Conservation (phyloP, 2,329 filamentous ascomycete species). For the Endoconidiophora polonica region DNA sequence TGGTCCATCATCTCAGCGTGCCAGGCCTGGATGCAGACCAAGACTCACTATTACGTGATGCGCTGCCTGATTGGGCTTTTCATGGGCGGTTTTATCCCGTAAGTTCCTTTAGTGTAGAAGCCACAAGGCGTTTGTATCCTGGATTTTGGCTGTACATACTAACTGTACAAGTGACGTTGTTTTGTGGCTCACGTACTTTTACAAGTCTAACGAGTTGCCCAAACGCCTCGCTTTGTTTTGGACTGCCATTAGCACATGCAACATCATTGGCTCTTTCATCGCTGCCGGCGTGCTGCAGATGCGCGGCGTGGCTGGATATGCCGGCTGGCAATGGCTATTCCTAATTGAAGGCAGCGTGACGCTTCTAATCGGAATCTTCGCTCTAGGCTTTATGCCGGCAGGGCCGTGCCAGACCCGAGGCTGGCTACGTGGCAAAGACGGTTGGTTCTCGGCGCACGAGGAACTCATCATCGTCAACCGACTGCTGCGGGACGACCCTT, state of each 20-base stretch:
- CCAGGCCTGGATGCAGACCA: slow-evolving; percentile 23
- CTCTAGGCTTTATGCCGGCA: slow-evolving; percentile 29
- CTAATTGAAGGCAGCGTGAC: slow-evolving; percentile 18
- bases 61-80: slow-evolving; percentile 29
- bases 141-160: neutral
- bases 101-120: slow-evolving; percentile 14
- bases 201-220: slow-evolving; percentile 19
- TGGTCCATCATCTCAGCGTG: slow-evolving; percentile 26
- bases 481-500: slow-evolving; percentile 41
- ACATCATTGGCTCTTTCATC: slow-evolving; percentile 28
- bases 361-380: slow-evolving; percentile 26
- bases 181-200: slow-evolving; percentile 21
- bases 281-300: slow-evolving; percentile 24
- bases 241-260: slow-evolving; percentile 17
- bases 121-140: neutral
- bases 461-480: slow-evolving; percentile 47
- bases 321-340: slow-evolving; percentile 25
- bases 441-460: slow-evolving; percentile 45
- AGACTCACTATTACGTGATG: slow-evolving; percentile 24
- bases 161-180: slow-evolving; percentile 16
- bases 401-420: slow-evolving; percentile 33
- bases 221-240: slow-evolving; percentile 20
- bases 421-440: slow-evolving; percentile 39
- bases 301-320: slow-evolving; percentile 22
- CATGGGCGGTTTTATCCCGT: slow-evolving; percentile 35